Percentiles rank a stretch among this genome's conserved stretches.
phyloP scores from a whole-genome alignment of 2,329 filamentous ascomycete genomes.

The Xylaria sp. region DNA sequence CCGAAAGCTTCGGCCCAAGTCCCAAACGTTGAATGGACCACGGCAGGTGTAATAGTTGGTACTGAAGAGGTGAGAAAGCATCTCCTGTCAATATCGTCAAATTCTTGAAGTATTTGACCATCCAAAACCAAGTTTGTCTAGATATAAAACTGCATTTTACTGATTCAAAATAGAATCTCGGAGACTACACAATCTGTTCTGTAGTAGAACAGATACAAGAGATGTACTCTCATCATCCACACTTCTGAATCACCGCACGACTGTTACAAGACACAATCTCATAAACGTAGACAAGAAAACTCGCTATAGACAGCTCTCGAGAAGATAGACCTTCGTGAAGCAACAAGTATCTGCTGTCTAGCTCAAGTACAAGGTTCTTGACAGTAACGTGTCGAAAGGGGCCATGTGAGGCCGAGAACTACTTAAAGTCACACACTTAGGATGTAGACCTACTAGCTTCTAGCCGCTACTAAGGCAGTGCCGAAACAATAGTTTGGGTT shows the following conservation, averaged over 20 bases:
- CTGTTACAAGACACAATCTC: no score
- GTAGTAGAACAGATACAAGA: not conserved
- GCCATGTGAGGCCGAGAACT: not conserved
- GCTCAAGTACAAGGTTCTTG: no score
- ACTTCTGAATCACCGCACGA: no score
- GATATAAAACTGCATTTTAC: not conserved
- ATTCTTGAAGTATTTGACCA: not conserved
- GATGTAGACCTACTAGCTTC: conserved; percentile 1
- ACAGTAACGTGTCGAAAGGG: not conserved
- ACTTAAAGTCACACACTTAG: not conserved
- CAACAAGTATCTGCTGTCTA: no score
- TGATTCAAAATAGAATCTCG: not conserved
- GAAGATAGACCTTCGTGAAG: no score
- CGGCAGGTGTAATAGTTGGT: not conserved
- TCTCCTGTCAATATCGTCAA: not conserved
- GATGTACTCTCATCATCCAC: not conserved
- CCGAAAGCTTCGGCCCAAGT: not conserved
- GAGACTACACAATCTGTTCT: not conserved
- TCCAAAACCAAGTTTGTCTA: not conserved
- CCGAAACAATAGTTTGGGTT: not conserved
- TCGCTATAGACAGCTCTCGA: no score
- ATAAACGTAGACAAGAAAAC: no score
- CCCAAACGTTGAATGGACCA: not conserved
- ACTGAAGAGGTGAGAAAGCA: not conserved
- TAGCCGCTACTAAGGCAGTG: not conserved